Conservation (phyloP, 352 stramenopile species). For the Globisporangium nagaii region DNA sequence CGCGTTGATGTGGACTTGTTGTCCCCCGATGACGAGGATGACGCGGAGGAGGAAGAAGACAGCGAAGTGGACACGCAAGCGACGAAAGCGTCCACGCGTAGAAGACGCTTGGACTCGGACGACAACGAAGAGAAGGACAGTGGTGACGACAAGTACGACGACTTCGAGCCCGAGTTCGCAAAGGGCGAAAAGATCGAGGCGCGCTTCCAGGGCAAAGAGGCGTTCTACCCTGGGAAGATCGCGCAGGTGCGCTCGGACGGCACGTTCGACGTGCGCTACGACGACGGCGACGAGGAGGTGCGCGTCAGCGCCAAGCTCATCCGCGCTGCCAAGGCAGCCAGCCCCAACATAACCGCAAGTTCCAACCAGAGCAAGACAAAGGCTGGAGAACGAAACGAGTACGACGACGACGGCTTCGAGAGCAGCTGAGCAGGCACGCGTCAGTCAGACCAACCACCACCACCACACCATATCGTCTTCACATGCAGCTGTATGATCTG, state of each 20-base stretch:
- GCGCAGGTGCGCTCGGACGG: slow-evolving; percentile 43
- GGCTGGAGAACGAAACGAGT: slow-evolving; percentile 17
- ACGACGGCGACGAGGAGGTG: slow-evolving; percentile 65
- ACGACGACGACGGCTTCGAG: slow-evolving; percentile 60
- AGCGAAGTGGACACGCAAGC: background rate
- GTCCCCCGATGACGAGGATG: slow-evolving; percentile 33
- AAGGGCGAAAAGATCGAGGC: slow-evolving; percentile 55
- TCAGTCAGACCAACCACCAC: background rate
- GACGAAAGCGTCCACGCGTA: slow-evolving; percentile 1
- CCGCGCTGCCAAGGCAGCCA: slow-evolving; percentile 7
- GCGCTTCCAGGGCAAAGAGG: slow-evolving; percentile 45
- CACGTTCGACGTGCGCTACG: slow-evolving; percentile 59
- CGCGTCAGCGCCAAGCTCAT: slow-evolving; percentile 44
- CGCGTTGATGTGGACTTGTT: slow-evolving; percentile 38
- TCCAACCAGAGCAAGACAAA: background rate
- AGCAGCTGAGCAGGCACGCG: slow-evolving; percentile 23
- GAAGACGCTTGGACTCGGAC: slow-evolving; percentile 12
- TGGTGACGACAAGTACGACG: slow-evolving; percentile 17
- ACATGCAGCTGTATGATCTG: slow-evolving; percentile 9
- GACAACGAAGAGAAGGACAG: slow-evolving; percentile 12
- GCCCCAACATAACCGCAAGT: slow-evolving; percentile 3
- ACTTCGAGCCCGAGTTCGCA: slow-evolving; percentile 46
- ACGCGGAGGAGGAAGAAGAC: slow-evolving; percentile 17
- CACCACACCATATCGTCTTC: background rate
- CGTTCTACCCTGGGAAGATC: slow-evolving; percentile 50